Evolutionary conservation across 257 asterid genomes (phyloP).

Genomic region (Plectranthus barbatus): DNA sequence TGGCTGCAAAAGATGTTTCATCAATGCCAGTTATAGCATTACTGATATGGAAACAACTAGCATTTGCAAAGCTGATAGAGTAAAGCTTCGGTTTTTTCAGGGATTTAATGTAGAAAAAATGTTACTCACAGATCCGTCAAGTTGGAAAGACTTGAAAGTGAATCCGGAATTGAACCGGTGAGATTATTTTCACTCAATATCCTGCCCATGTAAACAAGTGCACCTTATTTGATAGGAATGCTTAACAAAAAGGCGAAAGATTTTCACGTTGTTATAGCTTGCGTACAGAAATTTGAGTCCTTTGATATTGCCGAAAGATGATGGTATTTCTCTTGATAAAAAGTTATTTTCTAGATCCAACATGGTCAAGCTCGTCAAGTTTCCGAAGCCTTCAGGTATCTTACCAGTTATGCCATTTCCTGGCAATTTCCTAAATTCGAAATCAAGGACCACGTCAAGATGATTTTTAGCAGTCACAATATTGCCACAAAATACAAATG

Average conservation of each 20-base stretch:
- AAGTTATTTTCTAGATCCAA: slow-evolving; percentile 64
- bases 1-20: slow-evolving; percentile 44
- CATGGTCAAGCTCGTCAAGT: slow-evolving; percentile 74
- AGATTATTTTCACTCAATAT: slow-evolving; percentile 65
- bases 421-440: slow-evolving; percentile 54
- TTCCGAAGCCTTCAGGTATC: slow-evolving; percentile 74
- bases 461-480: too few species aligned
- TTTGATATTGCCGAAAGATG: slow-evolving; percentile 59
- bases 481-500: neutral
- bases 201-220: slow-evolving; percentile 29
- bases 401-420: slow-evolving; percentile 69
- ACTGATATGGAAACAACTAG: neutral
- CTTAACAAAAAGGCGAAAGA: neutral
- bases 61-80: neutral
- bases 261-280: neutral
- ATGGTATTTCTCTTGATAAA: slow-evolving; percentile 71
- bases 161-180: slow-evolving; percentile 59
- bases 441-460: slow-evolving; percentile 6
- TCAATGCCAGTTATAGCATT: slow-evolving; percentile 1
- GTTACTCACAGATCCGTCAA: slow-evolving; percentile 53
- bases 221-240: slow-evolving; percentile 3
- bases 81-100: neutral
- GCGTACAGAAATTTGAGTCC: slow-evolving; percentile 66
- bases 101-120: neutral
- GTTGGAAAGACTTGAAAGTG: slow-evolving; percentile 52